These are phyloP conservation scores for Melianthus villosus DNA, from an alignment of 441 rosid genomes.

Conservation along the genomic window DNA sequence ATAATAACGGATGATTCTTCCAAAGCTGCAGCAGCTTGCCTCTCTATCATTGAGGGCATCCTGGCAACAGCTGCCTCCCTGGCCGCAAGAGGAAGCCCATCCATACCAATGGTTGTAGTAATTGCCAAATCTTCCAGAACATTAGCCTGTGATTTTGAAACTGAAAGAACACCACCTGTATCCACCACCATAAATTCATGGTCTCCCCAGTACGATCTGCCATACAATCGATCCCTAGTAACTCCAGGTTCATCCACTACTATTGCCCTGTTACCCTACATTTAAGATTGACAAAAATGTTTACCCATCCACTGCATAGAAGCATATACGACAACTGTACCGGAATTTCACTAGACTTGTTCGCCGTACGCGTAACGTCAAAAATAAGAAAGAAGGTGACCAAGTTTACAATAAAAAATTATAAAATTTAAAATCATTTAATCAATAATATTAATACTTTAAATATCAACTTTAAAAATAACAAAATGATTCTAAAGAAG, in stretches of 20 bases:
- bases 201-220: constrained; percentile 78
- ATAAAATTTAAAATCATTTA: too few relatives aligned
- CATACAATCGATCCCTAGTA: constrained; percentile 84
- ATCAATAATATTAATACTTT: too few relatives aligned
- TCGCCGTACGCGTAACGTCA: too few relatives aligned
- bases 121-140: constrained; percentile 70
- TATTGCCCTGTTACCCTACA: constrained; percentile 72
- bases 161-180: constrained; percentile 79
- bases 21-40: constrained; percentile 78
- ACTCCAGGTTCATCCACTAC: constrained; percentile 97
- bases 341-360: too few relatives aligned
- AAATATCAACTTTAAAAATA: too few relatives aligned
- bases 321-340: neutral
- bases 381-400: too few relatives aligned
- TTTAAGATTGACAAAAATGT: constrained; percentile 1
- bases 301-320: neutral
- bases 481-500: too few relatives aligned
- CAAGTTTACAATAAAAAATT: too few relatives aligned
- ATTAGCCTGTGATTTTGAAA: constrained; percentile 54
- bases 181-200: constrained; percentile 74
- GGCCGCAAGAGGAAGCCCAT: constrained; percentile 58
- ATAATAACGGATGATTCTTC: constrained; percentile 64
- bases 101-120: constrained; percentile 79
- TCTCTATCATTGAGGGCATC: constrained; percentile 96
- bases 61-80: constrained; percentile 87